Evolutionary conservation across 768 basidiomycete species (phyloP).

Genomic region (Leccinum sublutescens): DNA sequence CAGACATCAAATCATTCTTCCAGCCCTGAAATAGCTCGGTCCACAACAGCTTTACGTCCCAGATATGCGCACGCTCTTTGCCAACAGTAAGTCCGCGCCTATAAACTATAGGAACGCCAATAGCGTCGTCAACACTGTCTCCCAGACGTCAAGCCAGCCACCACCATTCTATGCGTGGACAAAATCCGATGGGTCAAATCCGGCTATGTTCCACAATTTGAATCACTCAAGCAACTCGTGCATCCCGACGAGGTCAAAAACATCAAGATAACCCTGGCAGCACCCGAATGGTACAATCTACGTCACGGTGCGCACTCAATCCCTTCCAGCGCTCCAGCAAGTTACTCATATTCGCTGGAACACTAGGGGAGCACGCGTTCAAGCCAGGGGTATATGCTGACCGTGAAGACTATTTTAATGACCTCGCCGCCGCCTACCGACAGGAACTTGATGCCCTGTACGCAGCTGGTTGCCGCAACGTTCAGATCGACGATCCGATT

Average conservation of each 20-base stretch:
- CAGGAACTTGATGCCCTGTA: not conserved
- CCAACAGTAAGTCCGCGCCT: conserved; percentile 12
- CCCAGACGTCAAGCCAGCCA: conserved; percentile 20
- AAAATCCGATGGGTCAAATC: not conserved
- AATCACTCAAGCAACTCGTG: conserved; percentile 57
- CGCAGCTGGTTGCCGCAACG: not conserved
- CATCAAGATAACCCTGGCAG: conserved; percentile 70
- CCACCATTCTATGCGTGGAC: conserved; percentile 31
- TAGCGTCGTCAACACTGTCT: not conserved
- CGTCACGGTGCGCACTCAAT: conserved; percentile 53
- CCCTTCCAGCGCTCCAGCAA: not conserved
- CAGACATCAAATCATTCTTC: not conserved
- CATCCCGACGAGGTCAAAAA: conserved; percentile 24
- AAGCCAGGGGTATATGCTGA: conserved; percentile 13
- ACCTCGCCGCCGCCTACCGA: not conserved
- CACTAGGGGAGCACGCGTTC: not conserved
- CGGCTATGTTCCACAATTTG: conserved; percentile 49
- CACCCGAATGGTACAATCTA: conserved; percentile 72
- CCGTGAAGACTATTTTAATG: conserved; percentile 45
- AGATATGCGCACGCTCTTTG: conserved; percentile 21
- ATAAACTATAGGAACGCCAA: not conserved
- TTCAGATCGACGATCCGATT: not conserved
- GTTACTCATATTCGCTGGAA: not conserved
- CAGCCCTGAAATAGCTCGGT: not conserved
- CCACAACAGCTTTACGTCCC: conserved; percentile 25